phyloP scores from a whole-genome alignment of 192 early-diverging fungal genomes.

The Blastocladiella britannica region DNA sequence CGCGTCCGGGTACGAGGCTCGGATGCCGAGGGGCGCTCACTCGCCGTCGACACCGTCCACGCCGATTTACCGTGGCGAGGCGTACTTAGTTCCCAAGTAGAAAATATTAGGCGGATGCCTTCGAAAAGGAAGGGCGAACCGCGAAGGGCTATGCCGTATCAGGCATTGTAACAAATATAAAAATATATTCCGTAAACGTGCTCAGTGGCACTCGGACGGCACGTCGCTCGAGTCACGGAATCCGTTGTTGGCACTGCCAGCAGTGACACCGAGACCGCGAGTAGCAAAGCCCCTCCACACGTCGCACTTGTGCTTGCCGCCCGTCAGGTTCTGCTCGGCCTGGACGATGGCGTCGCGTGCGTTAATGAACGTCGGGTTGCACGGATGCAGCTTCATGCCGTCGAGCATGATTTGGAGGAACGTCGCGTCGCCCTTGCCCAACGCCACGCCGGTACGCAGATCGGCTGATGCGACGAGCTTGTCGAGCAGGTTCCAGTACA shows the following conservation, averaged over 20 bases:
- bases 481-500: slow-evolving; percentile 53
- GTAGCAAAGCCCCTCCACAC: slow-evolving; percentile 23
- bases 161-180: too few species aligned
- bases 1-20: too few species aligned
- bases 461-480: slow-evolving; percentile 26
- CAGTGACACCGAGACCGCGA: slow-evolving; percentile 22
- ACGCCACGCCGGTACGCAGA: background rate
- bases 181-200: too few species aligned
- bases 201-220: background rate
- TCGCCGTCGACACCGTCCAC: too few species aligned
- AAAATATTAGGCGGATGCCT: too few species aligned
- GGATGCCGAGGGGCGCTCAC: too few species aligned
- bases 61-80: too few species aligned
- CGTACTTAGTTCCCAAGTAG: too few species aligned
- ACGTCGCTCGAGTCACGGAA: background rate
- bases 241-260: too few species aligned
- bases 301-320: slow-evolving; percentile 12
- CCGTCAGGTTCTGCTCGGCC: slow-evolving; percentile 10
- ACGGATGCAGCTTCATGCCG: slow-evolving; percentile 20
- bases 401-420: slow-evolving; percentile 18
- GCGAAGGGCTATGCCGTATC: too few species aligned
- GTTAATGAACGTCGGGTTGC: slow-evolving; percentile 16
- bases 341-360: slow-evolving; percentile 18
- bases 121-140: too few species aligned
- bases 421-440: slow-evolving; percentile 23